Percentiles rank a stretch among this genome's conserved stretches.
phyloP scores from a whole-genome alignment of 768 basidiomycete species.

The Sutorius australiensis region DNA sequence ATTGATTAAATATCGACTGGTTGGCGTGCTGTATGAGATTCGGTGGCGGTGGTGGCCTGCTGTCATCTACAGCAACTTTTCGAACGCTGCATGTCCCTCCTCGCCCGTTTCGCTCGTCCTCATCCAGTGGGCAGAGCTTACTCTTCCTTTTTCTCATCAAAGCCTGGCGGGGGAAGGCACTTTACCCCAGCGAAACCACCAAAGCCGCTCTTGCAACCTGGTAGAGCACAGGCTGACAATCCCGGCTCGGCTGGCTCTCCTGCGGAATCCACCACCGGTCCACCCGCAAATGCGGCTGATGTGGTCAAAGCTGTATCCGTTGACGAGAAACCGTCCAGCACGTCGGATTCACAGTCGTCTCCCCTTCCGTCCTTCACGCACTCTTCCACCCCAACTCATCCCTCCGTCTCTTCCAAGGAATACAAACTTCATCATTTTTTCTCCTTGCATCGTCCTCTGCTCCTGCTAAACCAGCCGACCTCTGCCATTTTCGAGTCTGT shows the following conservation, averaged over 20 bases:
- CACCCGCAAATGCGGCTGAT: constrained; percentile 10
- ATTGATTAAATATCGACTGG: background rate
- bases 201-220: constrained; percentile 39
- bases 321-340: constrained; percentile 29
- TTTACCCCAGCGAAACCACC: constrained; percentile 72
- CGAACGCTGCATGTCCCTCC: constrained; percentile 44
- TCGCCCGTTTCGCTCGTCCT: constrained; percentile 47
- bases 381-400: constrained; percentile 39
- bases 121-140: constrained; percentile 56
- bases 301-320: constrained; percentile 14
- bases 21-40: constrained; percentile 1
- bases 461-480: constrained; percentile 61
- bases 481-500: constrained; percentile 48
- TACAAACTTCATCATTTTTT: constrained; percentile 85
- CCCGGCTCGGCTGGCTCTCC: constrained; percentile 35
- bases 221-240: constrained; percentile 38
- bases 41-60: background rate
- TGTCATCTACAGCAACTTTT: background rate
- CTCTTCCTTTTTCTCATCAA: constrained; percentile 78
- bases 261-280: constrained; percentile 24
- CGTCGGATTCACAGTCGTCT: constrained; percentile 21
- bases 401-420: constrained; percentile 58
- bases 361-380: constrained; percentile 14
- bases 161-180: constrained; percentile 69
- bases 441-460: constrained; percentile 73